Evolutionary conservation across 345 rosid genomes (phyloP).

Genomic region (Pugionium cornutum): DNA sequence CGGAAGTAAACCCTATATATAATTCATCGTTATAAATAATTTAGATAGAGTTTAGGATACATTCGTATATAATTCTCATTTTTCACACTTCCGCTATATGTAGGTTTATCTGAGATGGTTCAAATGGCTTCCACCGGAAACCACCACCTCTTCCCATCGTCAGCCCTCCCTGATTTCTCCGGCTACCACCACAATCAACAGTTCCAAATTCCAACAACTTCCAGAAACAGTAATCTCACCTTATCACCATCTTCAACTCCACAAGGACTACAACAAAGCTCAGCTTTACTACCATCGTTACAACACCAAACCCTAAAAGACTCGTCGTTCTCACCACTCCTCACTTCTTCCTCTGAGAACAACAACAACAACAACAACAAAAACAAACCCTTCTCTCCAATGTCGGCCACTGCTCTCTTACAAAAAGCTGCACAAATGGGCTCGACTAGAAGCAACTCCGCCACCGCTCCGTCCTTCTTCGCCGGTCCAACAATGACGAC

Average conservation of each 20-base stretch:
- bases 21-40: no score
- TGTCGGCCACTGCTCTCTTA: slow-evolving; percentile 92
- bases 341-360: slow-evolving; percentile 43
- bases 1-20: no score
- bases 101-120: slow-evolving; percentile 61
- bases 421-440: slow-evolving; percentile 98
- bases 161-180: slow-evolving; percentile 48
- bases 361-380: slow-evolving; percentile 47
- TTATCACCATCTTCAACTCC: slow-evolving; percentile 52
- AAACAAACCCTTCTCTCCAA: slow-evolving; percentile 50
- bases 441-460: slow-evolving; percentile 64
- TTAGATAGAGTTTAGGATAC: no score
- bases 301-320: slow-evolving; percentile 39
- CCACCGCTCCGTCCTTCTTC: slow-evolving; percentile 46
- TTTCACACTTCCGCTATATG: not conserved
- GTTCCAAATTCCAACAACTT: slow-evolving; percentile 37
- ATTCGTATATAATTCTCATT: not conserved
- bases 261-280: slow-evolving; percentile 33
- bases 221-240: slow-evolving; percentile 48
- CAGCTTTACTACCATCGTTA: slow-evolving; percentile 25
- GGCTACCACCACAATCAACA: slow-evolving; percentile 41
- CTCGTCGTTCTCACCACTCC: slow-evolving; percentile 37
- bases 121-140: slow-evolving; percentile 51
- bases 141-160: slow-evolving; percentile 50
- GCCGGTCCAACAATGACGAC: slow-evolving; percentile 47